Evolutionary conservation across 305 asterid species (phyloP).

Genomic region (Nicotiana rustica): DNA sequence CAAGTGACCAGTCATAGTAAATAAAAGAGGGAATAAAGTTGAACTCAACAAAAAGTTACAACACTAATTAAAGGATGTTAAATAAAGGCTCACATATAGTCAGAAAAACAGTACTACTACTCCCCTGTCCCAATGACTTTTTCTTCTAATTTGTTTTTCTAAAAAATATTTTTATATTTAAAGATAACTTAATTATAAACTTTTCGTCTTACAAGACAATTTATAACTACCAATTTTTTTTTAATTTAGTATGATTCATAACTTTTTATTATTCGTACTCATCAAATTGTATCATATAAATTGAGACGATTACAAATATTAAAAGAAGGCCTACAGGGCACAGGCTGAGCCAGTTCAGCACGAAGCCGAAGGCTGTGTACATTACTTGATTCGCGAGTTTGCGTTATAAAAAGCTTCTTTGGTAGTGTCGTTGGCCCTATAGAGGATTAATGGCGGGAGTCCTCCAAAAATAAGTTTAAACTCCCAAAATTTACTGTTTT

Average conservation of each 20-base stretch:
- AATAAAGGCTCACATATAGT: neutral
- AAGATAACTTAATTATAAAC: too few species aligned
- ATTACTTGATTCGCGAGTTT: neutral
- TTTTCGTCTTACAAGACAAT: too few species aligned
- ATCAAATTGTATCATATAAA: too few species aligned
- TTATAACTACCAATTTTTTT: too few species aligned
- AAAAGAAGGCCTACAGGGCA: neutral
- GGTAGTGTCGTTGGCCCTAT: conserved; percentile 1
- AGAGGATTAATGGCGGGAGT: conserved; percentile 28
- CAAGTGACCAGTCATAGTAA: neutral
- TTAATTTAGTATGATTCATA: too few species aligned
- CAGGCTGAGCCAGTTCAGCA: neutral
- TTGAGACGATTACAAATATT: too few species aligned
- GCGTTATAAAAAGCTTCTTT: neutral
- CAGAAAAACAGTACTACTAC: neutral
- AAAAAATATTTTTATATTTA: too few species aligned
- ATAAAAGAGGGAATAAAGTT: neutral
- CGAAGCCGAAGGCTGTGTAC: neutral
- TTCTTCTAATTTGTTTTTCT: too few species aligned
- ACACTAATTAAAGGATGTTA: neutral
- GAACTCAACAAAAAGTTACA: neutral
- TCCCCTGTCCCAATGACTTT: too few species aligned
- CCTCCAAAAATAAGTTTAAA: conserved; percentile 18
- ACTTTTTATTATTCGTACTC: too few species aligned
- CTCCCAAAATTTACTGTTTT: conserved; percentile 16